Conservation (phyloP, 352 stramenopile genomes). For the Globisporangium canariense region DNA sequence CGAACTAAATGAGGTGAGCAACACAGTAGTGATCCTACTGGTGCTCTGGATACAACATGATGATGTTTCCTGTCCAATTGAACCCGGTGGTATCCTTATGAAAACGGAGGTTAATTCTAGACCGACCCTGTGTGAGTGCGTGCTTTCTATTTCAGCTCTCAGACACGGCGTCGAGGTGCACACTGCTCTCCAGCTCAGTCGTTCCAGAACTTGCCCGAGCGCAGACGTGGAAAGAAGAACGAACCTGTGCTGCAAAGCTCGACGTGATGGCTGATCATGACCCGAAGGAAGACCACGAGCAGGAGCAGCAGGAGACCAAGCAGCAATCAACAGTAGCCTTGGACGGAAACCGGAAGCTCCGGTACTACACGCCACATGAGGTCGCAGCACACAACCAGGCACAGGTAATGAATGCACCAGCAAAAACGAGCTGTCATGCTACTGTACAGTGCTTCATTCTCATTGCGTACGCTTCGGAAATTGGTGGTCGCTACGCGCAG, state of each 20-base stretch:
- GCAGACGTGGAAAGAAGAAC: neutral
- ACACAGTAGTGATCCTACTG: neutral
- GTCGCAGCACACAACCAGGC: constrained; percentile 81
- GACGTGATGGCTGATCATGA: constrained; percentile 3
- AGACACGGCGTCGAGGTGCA: too few species aligned
- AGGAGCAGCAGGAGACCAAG: neutral
- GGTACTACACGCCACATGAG: constrained; percentile 79
- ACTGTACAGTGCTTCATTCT: neutral
- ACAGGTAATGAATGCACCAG: constrained; percentile 30
- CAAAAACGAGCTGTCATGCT: too few species aligned
- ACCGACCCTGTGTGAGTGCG: neutral
- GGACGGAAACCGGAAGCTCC: constrained; percentile 12
- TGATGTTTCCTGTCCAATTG: neutral
- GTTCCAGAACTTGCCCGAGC: neutral
- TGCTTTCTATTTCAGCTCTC: neutral
- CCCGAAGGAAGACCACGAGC: neutral
- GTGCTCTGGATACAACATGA: neutral
- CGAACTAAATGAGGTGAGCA: neutral
- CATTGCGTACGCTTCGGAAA: too few species aligned
- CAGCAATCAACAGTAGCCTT: neutral
- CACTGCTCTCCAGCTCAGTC: neutral
- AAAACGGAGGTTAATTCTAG: neutral
- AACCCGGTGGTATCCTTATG: neutral
- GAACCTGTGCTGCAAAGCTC: neutral
- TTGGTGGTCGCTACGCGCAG: constrained; percentile 18